phyloP scores from a whole-genome alignment of 768 basidiomycete genomes.

The Sarcodon aspratus region DNA sequence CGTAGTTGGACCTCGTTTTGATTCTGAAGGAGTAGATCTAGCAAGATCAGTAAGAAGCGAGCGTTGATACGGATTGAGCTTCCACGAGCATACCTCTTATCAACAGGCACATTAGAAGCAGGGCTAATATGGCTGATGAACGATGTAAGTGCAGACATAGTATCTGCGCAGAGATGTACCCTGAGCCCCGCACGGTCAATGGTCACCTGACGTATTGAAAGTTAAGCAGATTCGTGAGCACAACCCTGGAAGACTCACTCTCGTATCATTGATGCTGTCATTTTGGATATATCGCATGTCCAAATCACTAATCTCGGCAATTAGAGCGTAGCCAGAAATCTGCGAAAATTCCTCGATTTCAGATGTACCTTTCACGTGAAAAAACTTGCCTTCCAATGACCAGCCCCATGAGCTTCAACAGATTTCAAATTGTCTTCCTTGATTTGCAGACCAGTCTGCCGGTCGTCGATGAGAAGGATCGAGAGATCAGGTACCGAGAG shows the following conservation, averaged over 20 bases:
- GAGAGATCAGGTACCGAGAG: slow-evolving; percentile 37
- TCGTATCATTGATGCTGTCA: background rate
- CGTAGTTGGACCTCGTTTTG: background rate
- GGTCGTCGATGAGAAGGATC: slow-evolving; percentile 43
- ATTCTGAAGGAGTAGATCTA: background rate
- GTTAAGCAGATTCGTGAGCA: background rate
- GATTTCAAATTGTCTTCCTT: slow-evolving; percentile 7
- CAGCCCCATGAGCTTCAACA: slow-evolving; percentile 21
- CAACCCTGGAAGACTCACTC: too few relatives aligned
- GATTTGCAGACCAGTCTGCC: slow-evolving; percentile 19
- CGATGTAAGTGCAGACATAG: slow-evolving; percentile 42
- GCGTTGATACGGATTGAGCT: too few relatives aligned
- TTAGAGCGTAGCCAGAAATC: slow-evolving; percentile 48
- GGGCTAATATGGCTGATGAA: slow-evolving; percentile 33
- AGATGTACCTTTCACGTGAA: background rate
- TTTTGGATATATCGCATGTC: slow-evolving; percentile 29
- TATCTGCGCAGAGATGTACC: slow-evolving; percentile 73
- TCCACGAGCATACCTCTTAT: too few relatives aligned
- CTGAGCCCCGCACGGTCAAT: slow-evolving; percentile 41
- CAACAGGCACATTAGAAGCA: background rate
- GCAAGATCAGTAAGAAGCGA: background rate
- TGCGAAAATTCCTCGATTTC: slow-evolving; percentile 4
- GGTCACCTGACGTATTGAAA: slow-evolving; percentile 30
- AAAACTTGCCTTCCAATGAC: slow-evolving; percentile 57
- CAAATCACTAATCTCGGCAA: slow-evolving; percentile 46